Evolutionary conservation across 805 yeast genomes (phyloP).

Genomic region (Candida oleophila): DNA sequence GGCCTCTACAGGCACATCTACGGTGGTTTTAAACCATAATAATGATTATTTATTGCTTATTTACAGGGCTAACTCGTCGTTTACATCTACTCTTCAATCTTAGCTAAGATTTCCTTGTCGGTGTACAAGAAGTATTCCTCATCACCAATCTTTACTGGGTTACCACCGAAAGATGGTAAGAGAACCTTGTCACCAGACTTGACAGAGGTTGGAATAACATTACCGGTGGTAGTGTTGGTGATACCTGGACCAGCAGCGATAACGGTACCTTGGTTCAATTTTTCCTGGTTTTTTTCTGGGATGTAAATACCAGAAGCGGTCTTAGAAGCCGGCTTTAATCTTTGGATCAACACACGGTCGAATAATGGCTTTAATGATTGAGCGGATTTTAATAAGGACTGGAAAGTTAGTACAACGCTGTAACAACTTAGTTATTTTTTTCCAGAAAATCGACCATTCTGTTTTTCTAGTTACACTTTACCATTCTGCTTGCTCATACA

Average conservation of each 20-base stretch:
- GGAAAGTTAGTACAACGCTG: slow-evolving; percentile 6
- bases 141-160: slow-evolving; percentile 81
- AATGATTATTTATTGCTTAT: neutral
- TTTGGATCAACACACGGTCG: slow-evolving; percentile 95
- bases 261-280: slow-evolving; percentile 88
- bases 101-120: slow-evolving; percentile 93
- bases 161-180: slow-evolving; percentile 94
- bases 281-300: slow-evolving; percentile 95
- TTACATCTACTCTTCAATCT: slow-evolving; percentile 48
- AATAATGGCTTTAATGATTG: slow-evolving; percentile 87
- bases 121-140: slow-evolving; percentile 83
- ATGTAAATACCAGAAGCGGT: slow-evolving; percentile 91
- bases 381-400: slow-evolving; percentile 72
- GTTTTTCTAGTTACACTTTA: neutral
- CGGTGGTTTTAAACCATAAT: too few relatives aligned
- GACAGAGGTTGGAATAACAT: slow-evolving; percentile 70
- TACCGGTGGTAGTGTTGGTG: slow-evolving; percentile 67
- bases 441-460: neutral
- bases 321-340: slow-evolving; percentile 85
- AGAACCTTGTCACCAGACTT: slow-evolving; percentile 90
- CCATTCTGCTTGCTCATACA: neutral
- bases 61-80: neutral
- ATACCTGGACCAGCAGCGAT: slow-evolving; percentile 95
- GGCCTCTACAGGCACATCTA: too few relatives aligned
- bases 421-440: neutral